Base-by-base conservation (phyloP, 2,329 filamentous ascomycete species). In the Phialocephala sp. region DNA sequence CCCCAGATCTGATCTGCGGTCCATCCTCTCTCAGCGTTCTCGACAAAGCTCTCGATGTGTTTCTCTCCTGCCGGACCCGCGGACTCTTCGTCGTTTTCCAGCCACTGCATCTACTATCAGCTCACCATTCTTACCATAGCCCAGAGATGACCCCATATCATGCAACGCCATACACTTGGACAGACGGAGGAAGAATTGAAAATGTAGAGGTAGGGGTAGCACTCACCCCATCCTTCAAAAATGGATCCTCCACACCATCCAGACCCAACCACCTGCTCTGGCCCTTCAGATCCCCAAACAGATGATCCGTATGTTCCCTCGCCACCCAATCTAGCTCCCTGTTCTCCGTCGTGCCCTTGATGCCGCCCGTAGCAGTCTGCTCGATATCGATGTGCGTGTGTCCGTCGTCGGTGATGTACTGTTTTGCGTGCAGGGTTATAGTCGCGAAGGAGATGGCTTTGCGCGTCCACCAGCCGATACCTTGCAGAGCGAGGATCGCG, bases 281-380 rank as follows among this genome's bases (percentile, higher is more conserved):
- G 35, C 85, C 87, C 20, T 77, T 77, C 54, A 91, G 74, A 11
- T 79, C 79, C 35, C 89, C 89, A 74, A 91, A 91, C 71, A 91
- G 81, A 74, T 84, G 81, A 74, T 91, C 88, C 2, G 78, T 77
- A 75, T 89, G 87, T 32, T 80, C 79, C 32, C 83, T 81, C 67
- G 76, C 78, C 24, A 76, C 69, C 82, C 85, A 88, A 75, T 90
- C 83, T 2, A 90, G 77, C 0, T 75, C 78, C 57, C 89, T 84
- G 8, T 79, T 74, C 76, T 91, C 89, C 20, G 79, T 79, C 20
- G 84, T 89, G 64, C 83, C 85, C 63, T 83, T 82, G 54, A 91
- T 80, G 43, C 86, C 86, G 41, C 87, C 89, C 0, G 86, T 88
- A n/a, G 83, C 79, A n/a, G 82, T 80, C 72, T 90, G 88, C 36